Conservation (phyloP, 1,284 basidiomycete genomes). For the Trichosporon ovoides region DNA sequence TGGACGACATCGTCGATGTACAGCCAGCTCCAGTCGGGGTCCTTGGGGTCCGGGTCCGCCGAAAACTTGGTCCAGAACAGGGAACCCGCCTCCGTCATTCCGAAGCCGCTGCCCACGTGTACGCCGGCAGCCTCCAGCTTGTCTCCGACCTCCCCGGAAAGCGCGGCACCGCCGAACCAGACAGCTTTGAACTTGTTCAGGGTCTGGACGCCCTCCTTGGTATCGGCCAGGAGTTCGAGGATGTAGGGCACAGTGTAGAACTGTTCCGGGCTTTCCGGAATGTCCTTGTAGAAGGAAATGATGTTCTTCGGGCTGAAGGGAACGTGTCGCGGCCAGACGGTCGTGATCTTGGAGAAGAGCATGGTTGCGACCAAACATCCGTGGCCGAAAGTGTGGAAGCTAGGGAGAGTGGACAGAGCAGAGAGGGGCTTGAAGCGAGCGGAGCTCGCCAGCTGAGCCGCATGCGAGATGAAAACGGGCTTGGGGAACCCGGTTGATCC, state of each 20-base stretch:
- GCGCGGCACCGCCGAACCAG: constrained; percentile 42
- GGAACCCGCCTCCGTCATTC: constrained; percentile 48
- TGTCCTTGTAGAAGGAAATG: constrained; percentile 31
- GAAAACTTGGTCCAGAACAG: constrained; percentile 49
- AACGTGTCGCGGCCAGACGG: constrained; percentile 55
- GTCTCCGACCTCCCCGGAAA: constrained; percentile 55
- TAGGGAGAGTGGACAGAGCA: constrained; percentile 52
- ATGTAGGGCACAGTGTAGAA: constrained; percentile 51
- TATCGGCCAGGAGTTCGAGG: constrained; percentile 54
- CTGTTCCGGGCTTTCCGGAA: constrained; percentile 37
- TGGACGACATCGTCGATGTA: constrained; percentile 45
- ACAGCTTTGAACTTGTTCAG: constrained; percentile 56
- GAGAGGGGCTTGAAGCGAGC: constrained; percentile 23
- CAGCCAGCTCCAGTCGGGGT: constrained; percentile 61
- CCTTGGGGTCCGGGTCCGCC: constrained; percentile 49
- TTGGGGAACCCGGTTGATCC: constrained; percentile 56
- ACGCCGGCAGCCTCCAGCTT: constrained; percentile 54
- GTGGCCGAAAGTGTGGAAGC: constrained; percentile 52
- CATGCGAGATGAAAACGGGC: constrained; percentile 38
- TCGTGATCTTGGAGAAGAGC: constrained; percentile 51
- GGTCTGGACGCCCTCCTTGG: constrained; percentile 51
- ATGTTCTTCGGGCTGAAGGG: constrained; percentile 55
- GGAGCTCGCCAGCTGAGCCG: constrained; percentile 35
- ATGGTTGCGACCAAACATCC: constrained; percentile 40
- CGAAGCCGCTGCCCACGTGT: constrained; percentile 56